Conservation (phyloP, 208 protist species). For the Leishmania aethiopica region DNA sequence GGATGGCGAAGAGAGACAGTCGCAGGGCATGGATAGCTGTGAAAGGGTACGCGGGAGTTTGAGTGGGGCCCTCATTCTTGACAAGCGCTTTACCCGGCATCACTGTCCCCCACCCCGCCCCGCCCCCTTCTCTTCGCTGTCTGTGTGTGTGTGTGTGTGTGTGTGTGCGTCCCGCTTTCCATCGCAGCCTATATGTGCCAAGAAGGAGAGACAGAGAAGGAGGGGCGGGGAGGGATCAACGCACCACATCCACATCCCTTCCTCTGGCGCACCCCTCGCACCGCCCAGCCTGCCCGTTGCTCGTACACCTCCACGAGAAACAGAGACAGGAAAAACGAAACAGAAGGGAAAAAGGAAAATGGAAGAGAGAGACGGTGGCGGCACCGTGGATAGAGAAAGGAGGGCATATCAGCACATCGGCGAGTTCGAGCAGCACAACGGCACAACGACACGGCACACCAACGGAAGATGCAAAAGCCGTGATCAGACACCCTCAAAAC, state of each 20-base stretch:
- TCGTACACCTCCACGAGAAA: neutral
- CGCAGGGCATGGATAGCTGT: neutral
- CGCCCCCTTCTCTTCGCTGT: neutral
- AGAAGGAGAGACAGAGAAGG: neutral
- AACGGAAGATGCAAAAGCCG: too few species aligned
- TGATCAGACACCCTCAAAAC: too few species aligned
- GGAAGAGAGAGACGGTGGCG: too few species aligned
- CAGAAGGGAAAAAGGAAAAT: too few species aligned
- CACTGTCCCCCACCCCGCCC: neutral
- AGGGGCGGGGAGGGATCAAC: neutral
- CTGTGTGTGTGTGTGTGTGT: neutral
- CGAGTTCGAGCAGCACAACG: too few species aligned
- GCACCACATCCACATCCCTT: neutral
- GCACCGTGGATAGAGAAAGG: too few species aligned
- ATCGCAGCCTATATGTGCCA: neutral
- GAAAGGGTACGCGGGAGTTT: neutral
- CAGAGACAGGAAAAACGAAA: too few species aligned
- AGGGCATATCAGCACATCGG: too few species aligned
- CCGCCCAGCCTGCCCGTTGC: neutral
- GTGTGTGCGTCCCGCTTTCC: neutral
- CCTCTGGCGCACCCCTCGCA: neutral
- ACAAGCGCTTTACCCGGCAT: neutral
- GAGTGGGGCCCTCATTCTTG: neutral
- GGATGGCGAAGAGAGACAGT: neutral
- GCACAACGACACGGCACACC: too few species aligned